Percentiles rank a stretch among this genome's conserved stretches.
Conservation (phyloP, 2,329 filamentous ascomycete species). For the Fusarium euwallaceae region DNA sequence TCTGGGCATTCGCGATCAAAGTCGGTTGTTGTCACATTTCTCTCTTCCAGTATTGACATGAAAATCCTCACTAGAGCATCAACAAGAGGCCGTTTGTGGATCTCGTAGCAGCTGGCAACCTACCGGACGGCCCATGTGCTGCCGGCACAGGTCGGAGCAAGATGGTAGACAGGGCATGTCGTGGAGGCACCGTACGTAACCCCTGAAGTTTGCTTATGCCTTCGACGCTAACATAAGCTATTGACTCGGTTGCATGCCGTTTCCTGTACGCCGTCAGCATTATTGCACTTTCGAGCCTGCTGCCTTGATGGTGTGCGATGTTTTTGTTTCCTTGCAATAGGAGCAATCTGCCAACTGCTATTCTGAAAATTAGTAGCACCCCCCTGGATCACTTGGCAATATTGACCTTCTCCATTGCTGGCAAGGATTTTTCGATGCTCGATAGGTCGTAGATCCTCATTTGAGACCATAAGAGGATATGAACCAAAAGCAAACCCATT, state of each 20-base stretch:
- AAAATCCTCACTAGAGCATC: neutral
- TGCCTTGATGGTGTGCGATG: neutral
- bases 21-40: neutral
- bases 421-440: neutral
- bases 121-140: neutral
- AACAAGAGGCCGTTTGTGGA: neutral
- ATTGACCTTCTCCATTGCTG: neutral
- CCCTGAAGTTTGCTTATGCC: neutral
- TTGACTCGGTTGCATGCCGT: neutral
- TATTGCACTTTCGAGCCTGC: neutral
- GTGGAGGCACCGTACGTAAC: neutral
- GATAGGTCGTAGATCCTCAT: neutral
- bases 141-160: neutral
- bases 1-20: neutral
- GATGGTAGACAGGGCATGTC: neutral
- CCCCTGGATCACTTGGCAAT: neutral
- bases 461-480: neutral
- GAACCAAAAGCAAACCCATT: neutral
- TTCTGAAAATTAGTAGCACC: neutral
- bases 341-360: neutral
- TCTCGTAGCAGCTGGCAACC: neutral
- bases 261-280: neutral
- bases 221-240: neutral
- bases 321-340: neutral
- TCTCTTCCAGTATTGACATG: neutral